Evolutionary conservation across 371 early-diverging fungal genomes (phyloP), one percentile per base, ranked within the genome.

Genomic region (Mortierella sp.): DNA sequence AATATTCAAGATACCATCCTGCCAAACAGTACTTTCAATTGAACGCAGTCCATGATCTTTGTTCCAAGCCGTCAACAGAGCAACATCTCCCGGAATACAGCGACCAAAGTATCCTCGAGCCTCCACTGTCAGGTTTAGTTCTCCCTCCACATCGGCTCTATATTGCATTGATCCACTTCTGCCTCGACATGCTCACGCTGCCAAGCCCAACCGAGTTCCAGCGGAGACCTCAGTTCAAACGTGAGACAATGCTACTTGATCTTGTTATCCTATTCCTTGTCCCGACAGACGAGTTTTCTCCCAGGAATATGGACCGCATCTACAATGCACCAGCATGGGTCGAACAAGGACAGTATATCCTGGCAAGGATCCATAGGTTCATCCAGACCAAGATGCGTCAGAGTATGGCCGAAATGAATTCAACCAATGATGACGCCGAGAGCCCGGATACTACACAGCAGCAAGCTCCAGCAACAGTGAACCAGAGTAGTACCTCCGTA

Each of bases 281-380:
- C 29, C 74, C 74, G 1, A 74, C 74, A 2, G 68, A 74, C 29
- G 63, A 74, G 47, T 74, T 56, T 27, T 74, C 74, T 0, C 74
- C 74, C 6, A 54, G 74, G 14, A 40, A 19, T 0, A 44, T 49
- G 0, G 54, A 50, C 1, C 63, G 74, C 12, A 66, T 74, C 55
- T 59, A 47, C 25, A 58, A 67, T 37, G 39, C 56, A 2, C 21
- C 31, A 1, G 64, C 63, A 0, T 74, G 74, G 74, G 29, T 60
- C 31, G 60, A 63, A 25, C 74, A 74, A 5, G 74, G 74, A 6
- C 54, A 57, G 10, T 28, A 59, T 21, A 57, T 74, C 31, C 24
- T 67, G 13, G 43, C 55, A 12, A 57, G 74, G 8, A 55, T 74
- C 37, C 53, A 57, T 9, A 50, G 46, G 1, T 61, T 72, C 24